Evolutionary conservation across 768 basidiomycete genomes (phyloP), one percentile per base, ranked within the genome.

Genomic region (Boletus patriciae): DNA sequence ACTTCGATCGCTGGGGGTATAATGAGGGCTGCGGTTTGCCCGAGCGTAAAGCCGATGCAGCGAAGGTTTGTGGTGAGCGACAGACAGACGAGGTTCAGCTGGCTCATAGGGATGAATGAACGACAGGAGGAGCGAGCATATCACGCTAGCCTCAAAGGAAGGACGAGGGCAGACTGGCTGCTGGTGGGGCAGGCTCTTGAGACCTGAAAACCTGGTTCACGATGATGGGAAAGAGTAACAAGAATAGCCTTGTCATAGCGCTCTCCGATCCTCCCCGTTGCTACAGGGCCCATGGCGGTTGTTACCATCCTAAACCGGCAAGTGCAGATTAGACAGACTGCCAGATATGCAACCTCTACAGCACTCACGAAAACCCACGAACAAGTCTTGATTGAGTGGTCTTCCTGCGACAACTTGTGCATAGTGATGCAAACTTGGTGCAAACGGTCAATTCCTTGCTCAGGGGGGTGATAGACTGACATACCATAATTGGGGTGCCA

Each of bases 1-100:
- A 83, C 69, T 70, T 90, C 88, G 50, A 90, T 66, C 40, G 72
- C 81, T 18, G 85, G 78, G 31, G 88, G 88, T 57, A 90, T 78
- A 59, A 89, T 70, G 52, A 90, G 71, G 40, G 80, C 62, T 36
- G 73, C 69, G 52, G 75, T 77, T 71, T 90, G 72, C 25, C 74
- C 61, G 46, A 56, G 64, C 50, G 77, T 74, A 55, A 87, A 77
- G 43, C 78, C 76, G 59, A 80, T 70, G 68, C 90, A 92, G 57
- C 90, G 90, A 60, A 92, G 81, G 60, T 83, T 87, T 40, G 86
- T 73, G 55, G 85, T 82, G 37, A 82, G 74, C 31, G 90, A 91
- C 59, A 92, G 75, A 72, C 90, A 92, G 65, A 83, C 38, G 56
- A 79, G 77, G 74, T 71, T 77, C 80, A 80, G 80, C 71, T 73